These are phyloP conservation scores for Limtongia smithiae DNA, from an alignment of 805 yeast species.

Conservation along the genomic window DNA sequence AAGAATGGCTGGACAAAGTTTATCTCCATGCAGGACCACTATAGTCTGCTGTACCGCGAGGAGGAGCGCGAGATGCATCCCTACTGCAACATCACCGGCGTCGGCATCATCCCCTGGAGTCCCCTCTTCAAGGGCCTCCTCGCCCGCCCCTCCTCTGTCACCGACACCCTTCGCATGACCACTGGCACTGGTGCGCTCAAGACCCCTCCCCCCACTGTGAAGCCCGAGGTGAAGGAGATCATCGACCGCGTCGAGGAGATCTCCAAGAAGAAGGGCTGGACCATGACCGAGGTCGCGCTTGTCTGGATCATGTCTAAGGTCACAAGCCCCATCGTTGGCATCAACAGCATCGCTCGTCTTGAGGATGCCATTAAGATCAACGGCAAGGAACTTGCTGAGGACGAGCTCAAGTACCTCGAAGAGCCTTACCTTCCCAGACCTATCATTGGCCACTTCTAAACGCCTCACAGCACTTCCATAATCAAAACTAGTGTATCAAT, in stretches of 20 bases:
- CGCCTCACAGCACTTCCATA: not conserved
- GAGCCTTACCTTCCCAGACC: constrained; percentile 33
- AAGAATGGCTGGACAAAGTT: constrained; percentile 56
- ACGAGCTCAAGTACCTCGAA: constrained; percentile 35
- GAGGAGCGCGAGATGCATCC: constrained; percentile 62
- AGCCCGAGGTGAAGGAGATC: constrained; percentile 34
- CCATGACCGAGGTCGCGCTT: constrained; percentile 53
- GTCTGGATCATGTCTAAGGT: constrained; percentile 56
- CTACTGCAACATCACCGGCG: constrained; percentile 50
- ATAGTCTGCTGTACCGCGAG: constrained; percentile 55
- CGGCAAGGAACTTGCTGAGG: constrained; percentile 40
- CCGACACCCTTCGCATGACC: constrained; percentile 15
- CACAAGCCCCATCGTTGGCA: constrained; percentile 52
- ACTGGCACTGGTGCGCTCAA: constrained; percentile 8
- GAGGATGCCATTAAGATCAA: constrained; percentile 50
- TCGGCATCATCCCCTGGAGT: constrained; percentile 60
- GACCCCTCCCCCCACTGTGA: constrained; percentile 6
- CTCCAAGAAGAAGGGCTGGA: constrained; percentile 44
- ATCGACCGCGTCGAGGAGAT: constrained; percentile 48
- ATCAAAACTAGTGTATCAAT: not conserved
- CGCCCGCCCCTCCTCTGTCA: constrained; percentile 43
- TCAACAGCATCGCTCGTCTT: constrained; percentile 47
- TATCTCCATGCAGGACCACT: constrained; percentile 55
- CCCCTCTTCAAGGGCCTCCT: constrained; percentile 56
- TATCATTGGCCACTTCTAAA: constrained; percentile 12